Conservation (phyloP, 345 rosid species). For the Bruguiera gymnorhiza region DNA sequence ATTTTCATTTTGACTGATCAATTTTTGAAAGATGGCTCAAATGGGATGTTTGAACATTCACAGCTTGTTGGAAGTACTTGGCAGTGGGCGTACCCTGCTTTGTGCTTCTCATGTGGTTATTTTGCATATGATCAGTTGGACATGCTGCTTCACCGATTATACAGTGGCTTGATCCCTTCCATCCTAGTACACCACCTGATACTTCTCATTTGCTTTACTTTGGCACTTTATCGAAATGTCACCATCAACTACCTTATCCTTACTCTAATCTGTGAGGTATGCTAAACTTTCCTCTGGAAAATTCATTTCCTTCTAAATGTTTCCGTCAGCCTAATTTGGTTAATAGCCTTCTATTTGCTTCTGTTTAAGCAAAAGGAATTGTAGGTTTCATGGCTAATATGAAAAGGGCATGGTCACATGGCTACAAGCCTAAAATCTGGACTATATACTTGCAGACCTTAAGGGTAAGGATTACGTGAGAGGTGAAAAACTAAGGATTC, state of each 20-base stretch:
- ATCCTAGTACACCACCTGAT: constrained; percentile 77
- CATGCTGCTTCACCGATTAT: constrained; percentile 71
- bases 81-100: constrained; percentile 75
- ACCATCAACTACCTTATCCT: constrained; percentile 86
- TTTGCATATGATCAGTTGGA: constrained; percentile 96
- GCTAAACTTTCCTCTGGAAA: constrained; percentile 2
- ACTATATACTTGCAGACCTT: too few relatives aligned
- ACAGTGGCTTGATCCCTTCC: constrained; percentile 75
- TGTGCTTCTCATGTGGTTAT: constrained; percentile 90
- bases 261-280: constrained; percentile 87
- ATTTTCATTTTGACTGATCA: constrained; percentile 59
- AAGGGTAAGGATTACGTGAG: too few relatives aligned
- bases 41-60: constrained; percentile 66
- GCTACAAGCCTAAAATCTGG: too few relatives aligned
- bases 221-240: constrained; percentile 75
- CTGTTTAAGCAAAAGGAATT: too few relatives aligned
- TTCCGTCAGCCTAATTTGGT: not conserved
- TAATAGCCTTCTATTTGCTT: too few relatives aligned
- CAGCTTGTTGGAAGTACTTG: constrained; percentile 60
- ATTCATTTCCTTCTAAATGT: not conserved
- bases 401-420: too few relatives aligned
- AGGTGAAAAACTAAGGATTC: too few relatives aligned
- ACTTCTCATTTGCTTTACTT: constrained; percentile 83
- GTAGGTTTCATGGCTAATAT: too few relatives aligned
- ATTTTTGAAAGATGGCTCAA: constrained; percentile 40